phyloP scores from a whole-genome alignment of 345 rosid species.

The Sisymbrium irio region DNA sequence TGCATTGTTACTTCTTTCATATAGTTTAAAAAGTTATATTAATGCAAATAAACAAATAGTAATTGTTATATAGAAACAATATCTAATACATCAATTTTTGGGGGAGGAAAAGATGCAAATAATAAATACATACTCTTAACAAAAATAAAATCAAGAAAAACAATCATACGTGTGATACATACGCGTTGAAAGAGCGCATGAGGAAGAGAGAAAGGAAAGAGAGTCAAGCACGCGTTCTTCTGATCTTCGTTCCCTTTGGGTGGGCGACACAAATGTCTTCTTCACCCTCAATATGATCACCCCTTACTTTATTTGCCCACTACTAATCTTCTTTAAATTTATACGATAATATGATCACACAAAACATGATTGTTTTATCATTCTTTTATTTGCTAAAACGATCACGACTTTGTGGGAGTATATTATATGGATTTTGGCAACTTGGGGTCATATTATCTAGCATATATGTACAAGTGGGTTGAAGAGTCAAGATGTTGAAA shows the following conservation, averaged over 20 bases:
- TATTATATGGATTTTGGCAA: constrained; percentile 4
- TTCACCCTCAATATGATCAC: neutral
- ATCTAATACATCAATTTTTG: neutral
- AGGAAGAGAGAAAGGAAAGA: neutral
- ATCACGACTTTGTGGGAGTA: neutral
- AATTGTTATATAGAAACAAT: neutral
- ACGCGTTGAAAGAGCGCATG: neutral
- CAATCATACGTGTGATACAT: neutral
- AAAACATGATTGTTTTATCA: neutral
- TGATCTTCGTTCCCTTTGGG: constrained; percentile 15
- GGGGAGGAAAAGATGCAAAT: neutral
- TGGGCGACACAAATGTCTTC: constrained; percentile 20
- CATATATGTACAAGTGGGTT: constrained; percentile 7
- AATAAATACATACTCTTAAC: neutral
- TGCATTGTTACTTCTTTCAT: no score
- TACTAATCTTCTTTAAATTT: neutral
- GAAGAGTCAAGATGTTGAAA: constrained; percentile 4
- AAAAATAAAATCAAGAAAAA: neutral
- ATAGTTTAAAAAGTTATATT: neutral
- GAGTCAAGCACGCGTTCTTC: constrained; percentile 34
- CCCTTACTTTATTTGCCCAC: constrained; percentile 1
- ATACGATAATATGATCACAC: constrained; percentile 6
- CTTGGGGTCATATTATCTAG: constrained; percentile 7
- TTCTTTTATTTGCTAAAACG: neutral
- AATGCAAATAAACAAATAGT: neutral